Conservation (phyloP, 306 rosid species). For the Lablab purpureus region DNA sequence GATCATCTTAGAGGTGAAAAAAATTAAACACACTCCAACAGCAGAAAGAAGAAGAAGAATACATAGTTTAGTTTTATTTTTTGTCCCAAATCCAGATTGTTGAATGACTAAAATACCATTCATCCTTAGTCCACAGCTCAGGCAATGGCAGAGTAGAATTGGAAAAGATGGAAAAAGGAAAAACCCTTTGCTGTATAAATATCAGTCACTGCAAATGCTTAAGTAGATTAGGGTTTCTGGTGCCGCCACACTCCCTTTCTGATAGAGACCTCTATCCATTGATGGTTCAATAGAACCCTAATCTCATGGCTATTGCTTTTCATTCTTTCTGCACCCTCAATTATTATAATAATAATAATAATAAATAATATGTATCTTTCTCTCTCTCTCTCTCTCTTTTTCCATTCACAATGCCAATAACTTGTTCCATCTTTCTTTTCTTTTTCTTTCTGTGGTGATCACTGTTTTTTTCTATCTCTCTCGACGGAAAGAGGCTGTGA, state of each 20-base stretch:
- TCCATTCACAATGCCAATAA: neutral
- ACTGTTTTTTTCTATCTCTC: neutral
- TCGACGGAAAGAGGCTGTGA: slow-evolving; percentile 34
- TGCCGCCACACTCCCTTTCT: neutral
- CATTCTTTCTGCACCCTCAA: neutral
- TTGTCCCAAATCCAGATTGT: neutral
- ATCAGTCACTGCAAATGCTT: fast-evolving
- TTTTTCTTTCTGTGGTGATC: neutral
- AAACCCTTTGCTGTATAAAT: neutral
- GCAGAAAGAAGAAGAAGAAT: too few species aligned
- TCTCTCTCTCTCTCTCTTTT: neutral
- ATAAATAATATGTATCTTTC: neutral
- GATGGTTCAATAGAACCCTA: neutral
- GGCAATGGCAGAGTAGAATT: neutral
- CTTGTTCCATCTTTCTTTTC: neutral
- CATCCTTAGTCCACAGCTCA: neutral
- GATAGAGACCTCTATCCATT: neutral
- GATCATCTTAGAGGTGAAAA: too few species aligned
- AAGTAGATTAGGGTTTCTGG: neutral
- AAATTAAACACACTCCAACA: too few species aligned
- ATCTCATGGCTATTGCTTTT: neutral
- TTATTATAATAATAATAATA: neutral
- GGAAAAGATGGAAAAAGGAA: neutral
- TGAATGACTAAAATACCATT: too few species aligned
- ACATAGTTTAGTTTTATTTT: too few species aligned